These are phyloP conservation scores for Oenanthe javanica DNA, from an alignment of 140 eudicot species.

Conservation along the genomic window DNA sequence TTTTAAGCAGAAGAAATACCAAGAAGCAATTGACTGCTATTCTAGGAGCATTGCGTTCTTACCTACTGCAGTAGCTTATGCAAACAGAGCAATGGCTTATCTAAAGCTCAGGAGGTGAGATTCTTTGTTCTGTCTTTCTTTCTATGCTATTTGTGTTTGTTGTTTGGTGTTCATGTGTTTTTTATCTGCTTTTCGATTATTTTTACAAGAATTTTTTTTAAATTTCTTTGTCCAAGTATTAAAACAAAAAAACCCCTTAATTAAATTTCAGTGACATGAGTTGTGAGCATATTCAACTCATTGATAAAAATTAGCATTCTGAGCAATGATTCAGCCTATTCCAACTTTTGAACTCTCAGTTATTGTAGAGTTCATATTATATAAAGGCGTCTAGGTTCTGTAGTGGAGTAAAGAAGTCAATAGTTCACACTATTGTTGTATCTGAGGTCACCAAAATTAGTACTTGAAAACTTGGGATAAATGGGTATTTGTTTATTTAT, in stretches of 20 bases:
- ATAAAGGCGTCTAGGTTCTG: background rate
- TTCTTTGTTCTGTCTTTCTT: background rate
- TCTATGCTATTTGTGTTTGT: background rate
- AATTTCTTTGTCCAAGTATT: background rate
- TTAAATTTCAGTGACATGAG: background rate
- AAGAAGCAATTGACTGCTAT: constrained; percentile 90
- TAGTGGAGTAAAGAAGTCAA: background rate
- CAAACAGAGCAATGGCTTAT: constrained; percentile 98
- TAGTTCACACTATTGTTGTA: background rate
- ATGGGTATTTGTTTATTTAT: background rate
- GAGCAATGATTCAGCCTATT: background rate
- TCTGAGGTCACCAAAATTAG: background rate
- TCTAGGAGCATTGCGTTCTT: constrained; percentile 93
- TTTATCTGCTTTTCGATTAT: background rate
- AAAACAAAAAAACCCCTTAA: background rate
- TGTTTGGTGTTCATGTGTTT: background rate
- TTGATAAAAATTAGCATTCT: background rate
- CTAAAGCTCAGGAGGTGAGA: constrained; percentile 72
- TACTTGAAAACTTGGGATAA: background rate
- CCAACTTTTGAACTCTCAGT: background rate
- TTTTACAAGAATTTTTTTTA: background rate
- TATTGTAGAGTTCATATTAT: background rate
- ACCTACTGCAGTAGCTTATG: constrained; percentile 96
- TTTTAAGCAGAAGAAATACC: constrained; percentile 82
- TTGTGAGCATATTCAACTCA: background rate